Conservation (phyloP, 441 rosid species). For the Codiaeum variegatum region DNA sequence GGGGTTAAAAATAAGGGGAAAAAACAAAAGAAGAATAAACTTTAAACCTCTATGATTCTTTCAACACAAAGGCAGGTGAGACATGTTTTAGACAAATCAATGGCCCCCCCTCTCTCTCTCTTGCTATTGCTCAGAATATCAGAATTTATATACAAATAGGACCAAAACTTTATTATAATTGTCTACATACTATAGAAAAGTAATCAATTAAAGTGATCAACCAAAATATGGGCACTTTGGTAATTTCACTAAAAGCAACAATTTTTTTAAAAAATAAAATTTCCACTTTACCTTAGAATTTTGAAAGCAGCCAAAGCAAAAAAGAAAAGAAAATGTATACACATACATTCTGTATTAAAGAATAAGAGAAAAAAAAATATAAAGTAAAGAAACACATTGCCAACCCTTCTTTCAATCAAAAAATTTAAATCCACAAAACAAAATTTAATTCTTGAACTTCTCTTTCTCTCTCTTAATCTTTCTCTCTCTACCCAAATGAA, state of each 20-base stretch:
- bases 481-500: slow-evolving; percentile 22
- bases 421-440: slow-evolving; percentile 17
- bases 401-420: slow-evolving; percentile 37
- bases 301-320: no score
- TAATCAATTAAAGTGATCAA: slow-evolving; percentile 16
- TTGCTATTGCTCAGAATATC: slow-evolving; percentile 18
- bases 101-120: not conserved
- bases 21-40: not conserved
- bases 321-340: slow-evolving; percentile 29
- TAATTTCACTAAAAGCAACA: slow-evolving; percentile 47
- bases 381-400: slow-evolving; percentile 28
- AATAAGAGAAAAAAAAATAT: slow-evolving; percentile 19
- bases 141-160: slow-evolving; percentile 15
- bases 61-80: slow-evolving; percentile 10
- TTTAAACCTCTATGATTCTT: slow-evolving; percentile 12
- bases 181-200: slow-evolving; percentile 19
- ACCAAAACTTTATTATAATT: slow-evolving; percentile 30
- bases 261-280: not conserved
- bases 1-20: not conserved
- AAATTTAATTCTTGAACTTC: slow-evolving; percentile 1
- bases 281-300: slow-evolving; percentile 35
- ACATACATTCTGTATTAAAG: slow-evolving; percentile 45
- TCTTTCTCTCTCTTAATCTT: slow-evolving; percentile 25
- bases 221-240: slow-evolving; percentile 27
- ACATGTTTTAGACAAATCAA: slow-evolving; percentile 16